phyloP scores from a whole-genome alignment of 345 rosid genomes.

The Lepidium sativum region DNA sequence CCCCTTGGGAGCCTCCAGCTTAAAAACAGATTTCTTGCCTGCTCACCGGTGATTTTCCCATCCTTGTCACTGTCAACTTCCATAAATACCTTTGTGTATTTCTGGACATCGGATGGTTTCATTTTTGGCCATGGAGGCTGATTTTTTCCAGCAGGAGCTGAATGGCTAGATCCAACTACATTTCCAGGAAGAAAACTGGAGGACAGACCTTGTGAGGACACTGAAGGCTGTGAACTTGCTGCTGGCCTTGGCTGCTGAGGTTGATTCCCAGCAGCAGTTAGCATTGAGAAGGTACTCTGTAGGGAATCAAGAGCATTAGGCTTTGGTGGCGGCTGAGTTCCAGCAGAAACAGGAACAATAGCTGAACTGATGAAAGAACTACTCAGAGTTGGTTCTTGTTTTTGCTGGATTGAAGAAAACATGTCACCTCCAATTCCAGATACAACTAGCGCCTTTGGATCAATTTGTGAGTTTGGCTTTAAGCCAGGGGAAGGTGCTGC shows the following conservation, averaged over 20 bases:
- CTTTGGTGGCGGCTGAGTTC: conserved; percentile 44
- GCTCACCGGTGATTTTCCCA: conserved; percentile 92
- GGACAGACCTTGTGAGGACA: conserved; percentile 48
- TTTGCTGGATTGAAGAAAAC: conserved; percentile 44
- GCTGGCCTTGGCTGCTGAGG: conserved; percentile 41
- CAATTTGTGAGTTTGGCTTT: conserved; percentile 36
- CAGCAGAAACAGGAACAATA: conserved; percentile 40
- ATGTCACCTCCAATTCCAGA: conserved; percentile 68
- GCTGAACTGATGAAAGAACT: conserved; percentile 44
- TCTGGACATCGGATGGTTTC: conserved; percentile 83
- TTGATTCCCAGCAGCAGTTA: conserved; percentile 48
- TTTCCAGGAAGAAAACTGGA: conserved; percentile 39
- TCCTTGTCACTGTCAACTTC: conserved; percentile 93
- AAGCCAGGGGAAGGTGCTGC: conserved; percentile 32
- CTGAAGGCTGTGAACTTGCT: conserved; percentile 38
- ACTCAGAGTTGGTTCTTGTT: conserved; percentile 40
- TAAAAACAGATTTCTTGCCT: conserved; percentile 84
- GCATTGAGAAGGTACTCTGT: conserved; percentile 58
- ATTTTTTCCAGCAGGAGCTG: conserved; percentile 40
- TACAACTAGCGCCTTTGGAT: conserved; percentile 41
- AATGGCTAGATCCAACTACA: conserved; percentile 48
- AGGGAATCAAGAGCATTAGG: conserved; percentile 61
- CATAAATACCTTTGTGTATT: conserved; percentile 80
- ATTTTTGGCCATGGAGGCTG: conserved; percentile 82
- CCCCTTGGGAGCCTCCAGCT: conserved; percentile 99